phyloP scores from a whole-genome alignment of 257 asterid genomes.

The Nicotiana tomentosiformis region DNA sequence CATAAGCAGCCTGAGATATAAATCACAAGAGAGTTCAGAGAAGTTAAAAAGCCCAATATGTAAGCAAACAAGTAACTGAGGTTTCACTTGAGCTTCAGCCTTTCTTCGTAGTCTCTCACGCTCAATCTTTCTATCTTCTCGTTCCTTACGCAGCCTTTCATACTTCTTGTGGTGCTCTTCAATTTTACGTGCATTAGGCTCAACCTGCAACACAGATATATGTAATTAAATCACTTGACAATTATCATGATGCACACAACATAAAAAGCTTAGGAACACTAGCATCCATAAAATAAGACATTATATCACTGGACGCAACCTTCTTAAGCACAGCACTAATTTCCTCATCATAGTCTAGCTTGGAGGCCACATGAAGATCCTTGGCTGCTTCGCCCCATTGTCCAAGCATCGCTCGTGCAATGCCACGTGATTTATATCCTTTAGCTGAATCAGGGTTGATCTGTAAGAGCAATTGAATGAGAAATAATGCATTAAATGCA shows the following conservation, averaged over 20 bases:
- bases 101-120: slow-evolving; percentile 70
- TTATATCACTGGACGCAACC: slow-evolving; percentile 28
- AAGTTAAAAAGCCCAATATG: background rate
- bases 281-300: background rate
- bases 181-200: slow-evolving; percentile 86
- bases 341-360: slow-evolving; percentile 92
- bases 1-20: slow-evolving; percentile 79
- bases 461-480: slow-evolving; percentile 27
- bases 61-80: background rate
- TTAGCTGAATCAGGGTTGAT: slow-evolving; percentile 98
- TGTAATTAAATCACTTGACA: background rate
- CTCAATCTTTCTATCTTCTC: slow-evolving; percentile 65
- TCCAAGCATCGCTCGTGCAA: slow-evolving; percentile 89
- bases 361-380: slow-evolving; percentile 93
- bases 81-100: slow-evolving; percentile 83
- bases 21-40: background rate
- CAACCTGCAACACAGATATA: slow-evolving; percentile 47
- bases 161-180: slow-evolving; percentile 91
- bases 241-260: background rate
- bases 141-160: slow-evolving; percentile 85
- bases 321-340: slow-evolving; percentile 80
- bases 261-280: background rate
- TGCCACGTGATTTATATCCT: slow-evolving; percentile 96
- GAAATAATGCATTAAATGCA: background rate
- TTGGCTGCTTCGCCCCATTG: slow-evolving; percentile 89